Percentiles rank a stretch among this genome's conserved stretches.
Conservation (phyloP, 306 rosid species). For the Acmispon strigosus region DNA sequence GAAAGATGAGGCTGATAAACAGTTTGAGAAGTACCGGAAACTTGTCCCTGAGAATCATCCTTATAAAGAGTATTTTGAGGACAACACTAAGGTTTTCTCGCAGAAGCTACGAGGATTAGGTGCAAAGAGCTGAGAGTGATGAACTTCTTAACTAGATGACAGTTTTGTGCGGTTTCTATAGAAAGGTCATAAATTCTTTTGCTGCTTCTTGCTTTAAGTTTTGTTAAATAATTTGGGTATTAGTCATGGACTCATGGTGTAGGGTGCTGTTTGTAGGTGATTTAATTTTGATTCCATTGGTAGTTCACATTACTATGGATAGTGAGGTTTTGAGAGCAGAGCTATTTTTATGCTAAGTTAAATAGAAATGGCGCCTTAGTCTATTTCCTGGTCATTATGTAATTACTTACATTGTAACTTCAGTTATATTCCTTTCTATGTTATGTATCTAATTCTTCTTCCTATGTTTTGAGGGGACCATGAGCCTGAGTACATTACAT, state of each 20-base stretch:
- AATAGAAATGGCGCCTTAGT: background rate
- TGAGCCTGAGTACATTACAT: background rate
- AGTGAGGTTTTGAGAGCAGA: background rate
- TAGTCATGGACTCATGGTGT: background rate
- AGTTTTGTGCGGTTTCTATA: constrained; percentile 18
- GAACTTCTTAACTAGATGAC: background rate
- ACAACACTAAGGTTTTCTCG: constrained; percentile 45
- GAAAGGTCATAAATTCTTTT: constrained; percentile 3
- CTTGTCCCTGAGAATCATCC: constrained; percentile 85
- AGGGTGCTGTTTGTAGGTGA: constrained; percentile 4
- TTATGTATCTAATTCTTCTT: background rate
- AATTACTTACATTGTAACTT: background rate
- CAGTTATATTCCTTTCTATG: background rate
- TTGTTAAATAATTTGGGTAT: constrained; percentile 9
- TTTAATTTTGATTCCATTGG: background rate
- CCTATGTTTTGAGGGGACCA: background rate
- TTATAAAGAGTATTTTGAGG: constrained; percentile 61
- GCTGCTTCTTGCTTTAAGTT: background rate
- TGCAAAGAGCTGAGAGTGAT: constrained; percentile 30
- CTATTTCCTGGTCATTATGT: background rate
- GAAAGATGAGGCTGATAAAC: constrained; percentile 74
- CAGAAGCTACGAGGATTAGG: constrained; percentile 32
- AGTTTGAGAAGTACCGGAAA: constrained; percentile 60
- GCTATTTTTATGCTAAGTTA: background rate
- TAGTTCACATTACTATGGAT: background rate